These are phyloP conservation scores for Colletotrichum gloeosporioides DNA, from an alignment of 2,329 filamentous ascomycete species.

Conservation along the genomic window DNA sequence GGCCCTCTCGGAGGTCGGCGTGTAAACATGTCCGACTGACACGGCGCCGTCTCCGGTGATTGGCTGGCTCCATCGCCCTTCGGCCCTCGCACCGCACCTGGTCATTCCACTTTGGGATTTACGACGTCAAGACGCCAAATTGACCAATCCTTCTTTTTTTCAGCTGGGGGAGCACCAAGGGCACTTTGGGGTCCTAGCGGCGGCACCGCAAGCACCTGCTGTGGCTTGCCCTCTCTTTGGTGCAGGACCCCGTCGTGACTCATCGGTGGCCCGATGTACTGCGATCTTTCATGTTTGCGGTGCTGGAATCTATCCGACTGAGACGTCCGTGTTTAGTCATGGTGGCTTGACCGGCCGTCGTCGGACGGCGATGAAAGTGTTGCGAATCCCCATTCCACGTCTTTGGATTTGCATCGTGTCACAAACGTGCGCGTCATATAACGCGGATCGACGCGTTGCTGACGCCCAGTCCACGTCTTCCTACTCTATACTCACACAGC, in stretches of 20 bases:
- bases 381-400: neutral
- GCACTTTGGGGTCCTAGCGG: neutral
- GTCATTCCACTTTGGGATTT: neutral
- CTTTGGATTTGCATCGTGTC: neutral
- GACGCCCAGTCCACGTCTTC: neutral
- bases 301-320: neutral
- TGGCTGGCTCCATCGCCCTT: neutral
- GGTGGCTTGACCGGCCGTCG: neutral
- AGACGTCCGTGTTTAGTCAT: neutral
- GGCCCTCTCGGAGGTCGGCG: conserved; percentile 8
- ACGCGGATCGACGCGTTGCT: neutral
- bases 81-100: neutral
- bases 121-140: conserved; percentile 5
- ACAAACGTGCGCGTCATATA: neutral
- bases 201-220: neutral
- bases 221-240: neutral
- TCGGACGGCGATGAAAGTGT: neutral
- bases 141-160: neutral
- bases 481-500: neutral
- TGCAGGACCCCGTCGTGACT: neutral
- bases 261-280: neutral
- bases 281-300: neutral
- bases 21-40: conserved; percentile 7
- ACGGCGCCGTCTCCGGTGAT: neutral
- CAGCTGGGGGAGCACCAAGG: neutral